These are phyloP conservation scores for Arachnomyces sp. DNA, from an alignment of 2,329 filamentous ascomycete species.

Conservation along the genomic window DNA sequence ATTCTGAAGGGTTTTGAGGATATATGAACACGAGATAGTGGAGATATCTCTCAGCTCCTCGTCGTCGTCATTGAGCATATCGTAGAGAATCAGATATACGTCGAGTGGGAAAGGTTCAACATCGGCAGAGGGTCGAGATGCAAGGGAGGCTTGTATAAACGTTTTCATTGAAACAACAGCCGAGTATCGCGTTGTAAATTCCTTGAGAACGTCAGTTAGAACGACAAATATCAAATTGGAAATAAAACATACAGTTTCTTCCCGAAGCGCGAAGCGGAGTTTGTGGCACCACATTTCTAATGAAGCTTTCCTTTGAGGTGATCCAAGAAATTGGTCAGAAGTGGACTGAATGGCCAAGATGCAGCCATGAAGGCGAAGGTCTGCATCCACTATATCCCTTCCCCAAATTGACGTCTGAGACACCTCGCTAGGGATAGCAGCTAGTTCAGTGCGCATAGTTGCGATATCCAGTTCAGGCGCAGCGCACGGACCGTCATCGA, in stretches of 20 bases:
- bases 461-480: too few relatives aligned
- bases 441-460: too few relatives aligned
- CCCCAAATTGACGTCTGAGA: constrained; percentile 23
- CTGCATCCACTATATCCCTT: constrained; percentile 29
- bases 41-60: constrained; percentile 71
- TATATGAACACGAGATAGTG: constrained; percentile 31
- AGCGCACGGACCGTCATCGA: too few relatives aligned
- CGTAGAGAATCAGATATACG: constrained; percentile 60
- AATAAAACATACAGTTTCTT: constrained; percentile 31
- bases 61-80: constrained; percentile 79
- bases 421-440: constrained; percentile 1
- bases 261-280: constrained; percentile 30
- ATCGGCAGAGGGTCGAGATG: constrained; percentile 14
- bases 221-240: not conserved
- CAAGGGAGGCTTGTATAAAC: constrained; percentile 37
- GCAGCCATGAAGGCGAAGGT: constrained; percentile 30
- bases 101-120: constrained; percentile 38
- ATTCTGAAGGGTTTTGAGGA: constrained; percentile 17
- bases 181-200: constrained; percentile 32
- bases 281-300: constrained; percentile 23
- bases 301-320: constrained; percentile 3
- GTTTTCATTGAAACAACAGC: constrained; percentile 27
- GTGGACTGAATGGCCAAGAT: constrained; percentile 23
- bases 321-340: constrained; percentile 3
- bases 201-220: constrained; percentile 18